Conservation (phyloP, 2,329 filamentous ascomycete genomes). For the Calonectria montana region DNA sequence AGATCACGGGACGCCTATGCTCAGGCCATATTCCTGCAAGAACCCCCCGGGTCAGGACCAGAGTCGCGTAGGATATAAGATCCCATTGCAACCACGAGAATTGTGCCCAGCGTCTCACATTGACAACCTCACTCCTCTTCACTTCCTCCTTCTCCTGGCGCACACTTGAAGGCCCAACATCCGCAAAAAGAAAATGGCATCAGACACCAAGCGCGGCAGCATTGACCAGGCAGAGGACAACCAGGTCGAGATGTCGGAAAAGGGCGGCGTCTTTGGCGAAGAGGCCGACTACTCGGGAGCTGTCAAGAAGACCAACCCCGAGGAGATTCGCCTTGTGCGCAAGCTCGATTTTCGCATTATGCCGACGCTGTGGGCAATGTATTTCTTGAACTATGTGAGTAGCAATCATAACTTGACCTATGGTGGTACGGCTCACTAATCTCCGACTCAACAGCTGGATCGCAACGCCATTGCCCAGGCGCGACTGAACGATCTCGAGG, state of each 20-base stretch:
- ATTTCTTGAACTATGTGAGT: constrained; percentile 52
- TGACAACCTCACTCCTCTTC: not conserved
- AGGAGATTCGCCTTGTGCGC: constrained; percentile 50
- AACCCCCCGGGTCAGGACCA: not conserved
- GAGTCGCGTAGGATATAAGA: constrained; percentile 17
- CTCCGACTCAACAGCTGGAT: constrained; percentile 49
- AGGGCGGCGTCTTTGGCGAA: constrained; percentile 34
- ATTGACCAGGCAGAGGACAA: constrained; percentile 39
- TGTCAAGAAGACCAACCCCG: constrained; percentile 45
- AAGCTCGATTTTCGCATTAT: constrained; percentile 53
- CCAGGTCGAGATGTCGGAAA: constrained; percentile 42
- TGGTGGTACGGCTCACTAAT: not conserved
- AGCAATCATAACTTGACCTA: rapidly evolving
- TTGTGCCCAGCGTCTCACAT: not conserved
- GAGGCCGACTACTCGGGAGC: constrained; percentile 50
- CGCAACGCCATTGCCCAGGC: constrained; percentile 69
- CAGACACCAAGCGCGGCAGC: constrained; percentile 29
- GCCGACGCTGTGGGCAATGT: constrained; percentile 51
- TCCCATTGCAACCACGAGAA: not conserved
- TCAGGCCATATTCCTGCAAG: constrained; percentile 6
- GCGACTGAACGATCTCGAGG: constrained; percentile 63
- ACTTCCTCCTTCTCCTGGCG: not conserved
- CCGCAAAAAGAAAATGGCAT: constrained; percentile 32
- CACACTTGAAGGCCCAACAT: not conserved
- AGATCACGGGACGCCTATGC: not conserved